Evolutionary conservation across 108 stramenopile species (phyloP), one percentile per base, ranked within the genome.

Genomic region (Schizochytrium sp.): DNA sequence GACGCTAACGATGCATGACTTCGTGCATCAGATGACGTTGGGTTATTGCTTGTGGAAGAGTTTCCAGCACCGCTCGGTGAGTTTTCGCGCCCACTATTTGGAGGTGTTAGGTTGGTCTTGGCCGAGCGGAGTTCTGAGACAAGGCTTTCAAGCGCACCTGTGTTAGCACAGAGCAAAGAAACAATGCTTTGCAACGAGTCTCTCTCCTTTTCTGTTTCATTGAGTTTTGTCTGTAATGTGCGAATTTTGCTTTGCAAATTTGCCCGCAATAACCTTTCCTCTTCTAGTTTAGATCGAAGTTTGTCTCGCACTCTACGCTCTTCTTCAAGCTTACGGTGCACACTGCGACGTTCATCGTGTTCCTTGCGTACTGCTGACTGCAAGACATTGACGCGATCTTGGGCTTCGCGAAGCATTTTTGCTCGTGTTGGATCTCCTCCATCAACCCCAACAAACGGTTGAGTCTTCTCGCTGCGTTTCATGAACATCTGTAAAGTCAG

Each of bases 401-500:
- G 40, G 10, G 64, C 64, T 7, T 69, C 64, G 64, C 64, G 64
- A 38, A 69, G 64, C 64, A 69, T 69, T 38, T 44, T 38, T 44
- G 64, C 64, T 3, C 64, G 7, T 44, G 64, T 69, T 38, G 64
- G 64, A 44, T 69, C 64, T 38, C 64, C 64, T 38, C 64, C 64
- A 44, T 69, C 64, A 7, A 69, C 42, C 42, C 64, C 64, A 69
- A 69, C 44, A 15, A 69, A 69, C 42, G 64, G 64, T 44, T 69
- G 42, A 7, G 64, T 38, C 44, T 69, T 69, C 64, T 44, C 5
- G 8, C 44, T 69, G 8, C 76, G 10, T 5, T 40, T 17, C 8
- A 83, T 2, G 76, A 83, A 83, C 76, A 83, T 55, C 47, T 83
- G 76, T 53, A 83, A 53, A 47, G 76, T 83, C 76, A 83, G 76